phyloP scores from a whole-genome alignment of 345 rosid species.

The Psidium guajava region DNA sequence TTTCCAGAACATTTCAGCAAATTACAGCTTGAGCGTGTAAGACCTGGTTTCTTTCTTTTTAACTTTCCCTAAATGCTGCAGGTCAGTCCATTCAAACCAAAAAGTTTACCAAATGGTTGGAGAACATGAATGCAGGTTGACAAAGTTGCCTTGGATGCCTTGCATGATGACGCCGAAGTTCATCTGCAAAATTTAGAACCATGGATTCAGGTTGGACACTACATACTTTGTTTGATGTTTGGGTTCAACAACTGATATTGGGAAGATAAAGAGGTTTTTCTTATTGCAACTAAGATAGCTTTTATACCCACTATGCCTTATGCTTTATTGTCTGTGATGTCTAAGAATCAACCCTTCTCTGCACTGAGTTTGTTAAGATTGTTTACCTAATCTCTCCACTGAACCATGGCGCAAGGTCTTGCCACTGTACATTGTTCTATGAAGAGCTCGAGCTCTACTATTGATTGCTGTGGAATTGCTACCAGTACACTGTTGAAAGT shows the following conservation, averaged over 20 bases:
- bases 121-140: conserved; percentile 49
- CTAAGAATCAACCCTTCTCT: not conserved
- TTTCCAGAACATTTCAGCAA: conserved; percentile 94
- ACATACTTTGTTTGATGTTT: not conserved
- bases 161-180: conserved; percentile 79
- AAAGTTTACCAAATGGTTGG: not conserved
- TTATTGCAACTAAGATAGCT: not conserved
- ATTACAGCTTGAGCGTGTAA: conserved; percentile 93
- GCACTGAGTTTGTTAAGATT: not conserved
- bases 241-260: not conserved
- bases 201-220: conserved; percentile 71
- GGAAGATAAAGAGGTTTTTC: not conserved
- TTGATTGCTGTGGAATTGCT: not conserved
- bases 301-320: not conserved
- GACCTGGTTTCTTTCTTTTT: conserved; percentile 9
- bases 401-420: not conserved
- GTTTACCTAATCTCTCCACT: not conserved
- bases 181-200: conserved; percentile 94
- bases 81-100: not conserved
- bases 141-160: conserved; percentile 76
- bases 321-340: not conserved
- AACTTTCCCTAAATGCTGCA: not conserved
- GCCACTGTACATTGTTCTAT: not conserved
- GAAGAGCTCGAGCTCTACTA: not conserved
- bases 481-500: not conserved